Base-by-base conservation (phyloP, 106 monocot genomes). In the Gastrodia elata region DNA sequence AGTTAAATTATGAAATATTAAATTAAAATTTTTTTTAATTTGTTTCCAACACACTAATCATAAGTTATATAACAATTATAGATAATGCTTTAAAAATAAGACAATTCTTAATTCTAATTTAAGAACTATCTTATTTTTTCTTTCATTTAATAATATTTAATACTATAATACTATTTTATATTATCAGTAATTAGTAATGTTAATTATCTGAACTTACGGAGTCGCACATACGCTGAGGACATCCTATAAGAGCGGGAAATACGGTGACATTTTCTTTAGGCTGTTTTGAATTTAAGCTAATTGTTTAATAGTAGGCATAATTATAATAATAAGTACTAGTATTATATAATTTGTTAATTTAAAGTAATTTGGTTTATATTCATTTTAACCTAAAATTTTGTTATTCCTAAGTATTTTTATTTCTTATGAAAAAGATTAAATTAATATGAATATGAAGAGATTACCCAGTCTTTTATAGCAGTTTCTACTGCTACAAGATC, bases 181-280 rank as follows among this genome's bases (percentile, higher is more conserved):
- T n/a, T n/a, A n/a, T n/a, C n/a, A n/a, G n/a, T n/a, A n/a, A n/a
- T n/a, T n/a, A n/a, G n/a, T n/a, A n/a, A n/a, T n/a, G n/a, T n/a
- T n/a, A n/a, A 76, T 68, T 67, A 76, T 76, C 44, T 76, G 1
- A 68, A 68, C 7, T 33, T 1, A 64, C 30, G 6, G 48, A 76
- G 68, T 48, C 68, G 33, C 76, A 68, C 68, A 67, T 26, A n/a
- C n/a, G 11, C 42, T 67, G 13, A 49, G 48, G 46, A 44, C 33
- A 65, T 49, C 46, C 72, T 67, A 25, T 7, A 79, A 72, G 65
- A 73, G 65, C 26, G 10, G n/a, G 25, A 49, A 64, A 65, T 73
- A 46, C 65, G 38, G 25, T 78, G 37, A 64, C 25, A 61, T 74
- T 64, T 74, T 20, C 64, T 74, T 57, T 56, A 57, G 0, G 57